Percentiles rank a stretch among this genome's conserved stretches.
These are phyloP conservation scores for Trichosporon asahii DNA, from an alignment of 1,284 basidiomycete species.

Conservation along the genomic window DNA sequence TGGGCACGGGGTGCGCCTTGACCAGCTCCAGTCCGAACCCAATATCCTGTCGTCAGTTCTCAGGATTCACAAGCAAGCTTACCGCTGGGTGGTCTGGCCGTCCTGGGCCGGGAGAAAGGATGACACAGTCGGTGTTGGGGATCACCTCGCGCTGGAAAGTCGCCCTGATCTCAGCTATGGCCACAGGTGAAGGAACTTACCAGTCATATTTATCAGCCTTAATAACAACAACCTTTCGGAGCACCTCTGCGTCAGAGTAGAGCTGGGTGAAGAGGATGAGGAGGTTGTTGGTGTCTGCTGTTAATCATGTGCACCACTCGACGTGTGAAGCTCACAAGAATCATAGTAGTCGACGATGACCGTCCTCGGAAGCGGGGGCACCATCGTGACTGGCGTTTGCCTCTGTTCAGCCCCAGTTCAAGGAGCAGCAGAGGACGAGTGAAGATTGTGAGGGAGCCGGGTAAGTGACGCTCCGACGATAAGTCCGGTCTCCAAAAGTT, in stretches of 20 bases:
- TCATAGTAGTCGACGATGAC: conserved; percentile 53
- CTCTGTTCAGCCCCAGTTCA: background rate
- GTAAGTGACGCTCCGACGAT: background rate
- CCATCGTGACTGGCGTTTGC: background rate
- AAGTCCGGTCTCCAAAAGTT: background rate
- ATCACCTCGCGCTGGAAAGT: conserved; percentile 43
- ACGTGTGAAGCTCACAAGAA: conserved; percentile 42
- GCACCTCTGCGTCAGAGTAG: conserved; percentile 46
- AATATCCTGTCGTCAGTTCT: conserved; percentile 41
- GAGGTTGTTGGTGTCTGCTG: conserved; percentile 51
- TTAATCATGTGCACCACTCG: background rate
- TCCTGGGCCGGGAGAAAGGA: conserved; percentile 53
- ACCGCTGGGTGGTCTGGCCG: conserved; percentile 46
- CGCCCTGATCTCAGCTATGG: conserved; percentile 31
- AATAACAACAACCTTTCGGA: conserved; percentile 50
- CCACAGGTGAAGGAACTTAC: conserved; percentile 25
- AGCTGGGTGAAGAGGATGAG: conserved; percentile 50
- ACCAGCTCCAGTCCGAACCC: conserved; percentile 49
- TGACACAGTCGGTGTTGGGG: conserved; percentile 50
- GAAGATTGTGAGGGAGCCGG: background rate
- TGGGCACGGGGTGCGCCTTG: conserved; percentile 40
- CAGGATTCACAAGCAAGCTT: conserved; percentile 4
- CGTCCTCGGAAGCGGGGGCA: conserved; percentile 45
- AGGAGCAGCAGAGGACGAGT: background rate
- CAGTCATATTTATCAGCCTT: conserved; percentile 50